A percentile compares a stretch with the other conserved stretches of the same genome.
phyloP scores from a whole-genome alignment of 306 rosid species.

The Cicer bijugum region DNA sequence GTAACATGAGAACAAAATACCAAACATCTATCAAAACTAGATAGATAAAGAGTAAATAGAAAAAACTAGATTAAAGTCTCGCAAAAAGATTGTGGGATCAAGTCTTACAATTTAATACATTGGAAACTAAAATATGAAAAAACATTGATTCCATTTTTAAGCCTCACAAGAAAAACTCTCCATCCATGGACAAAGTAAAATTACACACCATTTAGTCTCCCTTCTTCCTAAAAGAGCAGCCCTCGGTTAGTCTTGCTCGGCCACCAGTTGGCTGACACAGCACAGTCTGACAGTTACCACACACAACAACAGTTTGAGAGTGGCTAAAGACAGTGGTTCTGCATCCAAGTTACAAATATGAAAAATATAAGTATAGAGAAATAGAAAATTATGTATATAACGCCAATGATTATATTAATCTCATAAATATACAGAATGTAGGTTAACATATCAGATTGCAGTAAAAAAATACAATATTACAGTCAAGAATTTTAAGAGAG shows the following conservation, averaged over 20 bases:
- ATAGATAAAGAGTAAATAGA: background rate
- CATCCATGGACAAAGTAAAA: conserved; percentile 12
- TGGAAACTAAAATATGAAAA: conserved; percentile 28
- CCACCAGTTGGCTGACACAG: conserved; percentile 65
- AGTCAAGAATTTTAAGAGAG: background rate
- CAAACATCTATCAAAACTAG: conserved; percentile 7
- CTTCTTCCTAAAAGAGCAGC: conserved; percentile 64
- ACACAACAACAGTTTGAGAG: conserved; percentile 61
- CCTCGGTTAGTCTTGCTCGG: conserved; percentile 58
- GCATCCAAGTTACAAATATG: conserved; percentile 9
- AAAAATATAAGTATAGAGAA: background rate
- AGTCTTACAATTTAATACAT: conserved; percentile 35
- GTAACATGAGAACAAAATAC: background rate
- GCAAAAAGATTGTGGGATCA: background rate
- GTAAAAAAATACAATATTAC: too few relatives aligned
- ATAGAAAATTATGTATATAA: background rate
- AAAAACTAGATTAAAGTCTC: background rate
- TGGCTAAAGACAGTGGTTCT: conserved; percentile 66
- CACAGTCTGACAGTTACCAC: conserved; percentile 63
- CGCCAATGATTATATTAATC: background rate
- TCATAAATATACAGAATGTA: too few relatives aligned
- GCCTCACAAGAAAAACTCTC: conserved; percentile 36
- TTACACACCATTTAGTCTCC: conserved; percentile 47
- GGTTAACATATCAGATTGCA: background rate
- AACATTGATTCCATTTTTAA: conserved; percentile 28